Percentiles rank a stretch among this genome's conserved stretches.
These are phyloP conservation scores for Apiospora marii DNA, from an alignment of 2,329 filamentous ascomycete genomes.

Conservation along the genomic window DNA sequence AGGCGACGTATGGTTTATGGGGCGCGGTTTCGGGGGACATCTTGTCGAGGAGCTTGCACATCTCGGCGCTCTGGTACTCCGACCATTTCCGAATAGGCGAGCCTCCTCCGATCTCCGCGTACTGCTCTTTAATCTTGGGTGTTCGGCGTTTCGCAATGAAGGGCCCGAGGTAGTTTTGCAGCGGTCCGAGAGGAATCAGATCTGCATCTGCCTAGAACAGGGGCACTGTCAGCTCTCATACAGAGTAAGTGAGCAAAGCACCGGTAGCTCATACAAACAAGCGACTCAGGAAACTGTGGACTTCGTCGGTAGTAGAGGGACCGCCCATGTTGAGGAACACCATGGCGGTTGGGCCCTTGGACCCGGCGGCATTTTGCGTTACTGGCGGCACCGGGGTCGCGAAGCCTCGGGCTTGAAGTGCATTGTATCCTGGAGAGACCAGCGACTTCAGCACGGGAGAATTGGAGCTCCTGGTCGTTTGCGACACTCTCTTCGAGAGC, in stretches of 20 bases:
- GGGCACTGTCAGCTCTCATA: constrained; percentile 30
- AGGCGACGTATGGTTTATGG: constrained; percentile 97
- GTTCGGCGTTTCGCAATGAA: constrained; percentile 87
- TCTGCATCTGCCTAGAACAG: constrained; percentile 80
- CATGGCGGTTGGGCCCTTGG: constrained; percentile 90
- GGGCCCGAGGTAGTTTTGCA: constrained; percentile 90
- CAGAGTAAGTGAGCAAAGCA: constrained; percentile 25
- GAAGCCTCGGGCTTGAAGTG: constrained; percentile 53
- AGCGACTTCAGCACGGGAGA: constrained; percentile 32
- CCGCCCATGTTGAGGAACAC: constrained; percentile 99
- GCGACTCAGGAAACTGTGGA: constrained; percentile 86
- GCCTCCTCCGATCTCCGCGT: constrained; percentile 93
- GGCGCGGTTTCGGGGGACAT: constrained; percentile 92
- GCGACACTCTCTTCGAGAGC: constrained; percentile 45
- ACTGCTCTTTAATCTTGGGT: constrained; percentile 96
- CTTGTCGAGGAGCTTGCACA: constrained; percentile 96
- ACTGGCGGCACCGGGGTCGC: constrained; percentile 78
- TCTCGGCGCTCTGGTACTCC: constrained; percentile 89
- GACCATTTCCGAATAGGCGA: constrained; percentile 99
- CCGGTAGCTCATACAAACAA: constrained; percentile 75
- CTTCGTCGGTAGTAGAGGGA: constrained; percentile 86
- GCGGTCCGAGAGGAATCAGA: constrained; percentile 90
- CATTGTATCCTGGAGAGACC: constrained; percentile 33
- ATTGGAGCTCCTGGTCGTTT: constrained; percentile 36
- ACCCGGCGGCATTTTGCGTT: constrained; percentile 75